Conservation (phyloP, 768 basidiomycete species). For the Leccinum sublutescens region DNA sequence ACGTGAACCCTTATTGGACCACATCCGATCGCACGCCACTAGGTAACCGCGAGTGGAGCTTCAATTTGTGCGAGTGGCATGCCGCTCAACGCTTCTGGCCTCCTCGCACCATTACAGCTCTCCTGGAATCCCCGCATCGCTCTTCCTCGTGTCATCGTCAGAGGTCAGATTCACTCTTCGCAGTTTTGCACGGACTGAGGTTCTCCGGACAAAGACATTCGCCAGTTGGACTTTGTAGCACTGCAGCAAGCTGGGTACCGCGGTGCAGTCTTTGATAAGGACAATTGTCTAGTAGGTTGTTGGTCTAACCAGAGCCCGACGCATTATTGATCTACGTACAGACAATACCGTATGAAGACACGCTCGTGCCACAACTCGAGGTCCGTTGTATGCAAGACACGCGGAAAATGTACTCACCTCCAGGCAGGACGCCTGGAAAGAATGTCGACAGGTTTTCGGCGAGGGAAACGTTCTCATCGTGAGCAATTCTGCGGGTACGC, state of each 20-base stretch:
- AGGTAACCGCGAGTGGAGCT: too few species aligned
- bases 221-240: conserved; percentile 74
- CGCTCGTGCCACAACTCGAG: conserved; percentile 71
- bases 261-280: conserved; percentile 96
- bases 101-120: conserved; percentile 70
- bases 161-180: conserved; percentile 46
- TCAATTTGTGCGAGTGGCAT: conserved; percentile 22
- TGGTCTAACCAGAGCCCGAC: neutral
- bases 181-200: conserved; percentile 7
- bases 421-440: conserved; percentile 69
- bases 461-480: conserved; percentile 82
- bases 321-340: conserved; percentile 28
- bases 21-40: too few species aligned
- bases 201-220: conserved; percentile 67
- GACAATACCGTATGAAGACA: conserved; percentile 81
- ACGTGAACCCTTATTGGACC: too few species aligned
- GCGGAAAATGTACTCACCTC: neutral
- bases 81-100: conserved; percentile 74
- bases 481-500: conserved; percentile 91
- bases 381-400: conserved; percentile 38
- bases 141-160: conserved; percentile 61
- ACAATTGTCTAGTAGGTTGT: conserved; percentile 83
- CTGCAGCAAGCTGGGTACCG: conserved; percentile 75
- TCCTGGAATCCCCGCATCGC: conserved; percentile 64
- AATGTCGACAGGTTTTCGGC: conserved; percentile 72